Evolutionary conservation across 352 stramenopile species (phyloP), one percentile per base, ranked within the genome.

Genomic region (Phytopythium montanum): DNA sequence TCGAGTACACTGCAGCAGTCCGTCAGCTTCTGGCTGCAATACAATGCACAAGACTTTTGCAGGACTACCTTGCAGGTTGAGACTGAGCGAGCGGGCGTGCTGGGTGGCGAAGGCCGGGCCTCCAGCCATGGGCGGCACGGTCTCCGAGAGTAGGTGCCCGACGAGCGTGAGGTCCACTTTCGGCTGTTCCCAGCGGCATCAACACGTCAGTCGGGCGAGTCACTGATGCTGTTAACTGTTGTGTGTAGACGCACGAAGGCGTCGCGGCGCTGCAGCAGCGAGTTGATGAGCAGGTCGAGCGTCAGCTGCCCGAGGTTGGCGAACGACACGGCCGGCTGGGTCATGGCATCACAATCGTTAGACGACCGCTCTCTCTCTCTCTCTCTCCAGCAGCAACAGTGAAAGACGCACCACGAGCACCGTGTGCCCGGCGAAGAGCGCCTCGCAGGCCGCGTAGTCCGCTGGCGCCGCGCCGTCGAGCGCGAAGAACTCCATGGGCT

Each of bases 271-370:
- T 74, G 68, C 21, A 94, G 69, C 42, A 91, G 62, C 60, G 82
- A 90, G 64, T 91, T 94, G 65, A 91, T 64, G 36, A 89, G 33
- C 31, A 92, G 70, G 64, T 92, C 85, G n/a, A 92, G 60, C 23
- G 79, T 79, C 59, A 94, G 61, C 64, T 94, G 85, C 23, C 85
- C 85, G 34, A 94, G 56, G 61, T 94, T 94, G n/a, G 80, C 85
- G 57, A 79, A 89, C 7, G 85, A 94, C 45, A 94, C 70, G 18
- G 75, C 76, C 6, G 85, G 85, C 85, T 94, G 58, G 18, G 28
- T 36, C 25, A 54, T 45, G 31, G 16, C 14, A 28, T 23, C 19
- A 50, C 39, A 33, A 5, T 14, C 10, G 23, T 45, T 18, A 50
- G 38, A 13, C 0, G 10, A 33, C 19, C 29, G 14, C 16, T 0